phyloP scores from a whole-genome alignment of 768 basidiomycete species.

The Tulasnella sp. region DNA sequence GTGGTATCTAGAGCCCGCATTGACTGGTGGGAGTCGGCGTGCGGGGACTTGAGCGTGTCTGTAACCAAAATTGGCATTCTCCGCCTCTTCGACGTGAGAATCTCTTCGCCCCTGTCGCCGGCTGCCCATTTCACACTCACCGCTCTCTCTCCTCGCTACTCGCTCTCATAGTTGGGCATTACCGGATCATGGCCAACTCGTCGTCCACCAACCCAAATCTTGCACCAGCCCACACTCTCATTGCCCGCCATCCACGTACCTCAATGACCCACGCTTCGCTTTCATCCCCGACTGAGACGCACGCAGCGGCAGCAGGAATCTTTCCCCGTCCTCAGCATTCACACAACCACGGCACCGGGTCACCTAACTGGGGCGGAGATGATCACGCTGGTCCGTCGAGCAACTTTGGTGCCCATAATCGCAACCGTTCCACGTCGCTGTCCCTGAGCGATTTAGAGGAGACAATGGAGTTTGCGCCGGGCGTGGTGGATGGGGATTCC shows the following conservation, averaged over 20 bases:
- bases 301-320: slow-evolving; percentile 82
- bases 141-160: slow-evolving; percentile 14
- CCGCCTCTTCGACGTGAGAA: slow-evolving; percentile 9
- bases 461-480: slow-evolving; percentile 34
- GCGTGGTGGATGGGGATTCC: slow-evolving; percentile 33
- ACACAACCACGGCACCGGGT: neutral
- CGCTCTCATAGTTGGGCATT: neutral
- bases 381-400: neutral
- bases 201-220: slow-evolving; percentile 23
- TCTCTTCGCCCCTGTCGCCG: neutral
- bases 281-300: slow-evolving; percentile 84
- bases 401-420: neutral
- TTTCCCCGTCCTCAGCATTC: slow-evolving; percentile 59
- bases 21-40: too few species aligned
- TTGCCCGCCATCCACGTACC: slow-evolving; percentile 81
- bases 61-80: slow-evolving; percentile 6
- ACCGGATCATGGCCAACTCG: slow-evolving; percentile 7
- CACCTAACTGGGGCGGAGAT: slow-evolving; percentile 16
- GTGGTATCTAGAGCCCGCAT: too few species aligned
- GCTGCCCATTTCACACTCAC: neutral
- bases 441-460: slow-evolving; percentile 34
- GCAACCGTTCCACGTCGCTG: slow-evolving; percentile 8
- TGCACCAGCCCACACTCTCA: slow-evolving; percentile 78
- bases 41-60: neutral
- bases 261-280: slow-evolving; percentile 75